A percentile compares a stretch with the other conserved stretches of the same genome.
These are phyloP conservation scores for Penicillium sp. DNA, from an alignment of 2,329 filamentous ascomycete genomes.

Conservation along the genomic window DNA sequence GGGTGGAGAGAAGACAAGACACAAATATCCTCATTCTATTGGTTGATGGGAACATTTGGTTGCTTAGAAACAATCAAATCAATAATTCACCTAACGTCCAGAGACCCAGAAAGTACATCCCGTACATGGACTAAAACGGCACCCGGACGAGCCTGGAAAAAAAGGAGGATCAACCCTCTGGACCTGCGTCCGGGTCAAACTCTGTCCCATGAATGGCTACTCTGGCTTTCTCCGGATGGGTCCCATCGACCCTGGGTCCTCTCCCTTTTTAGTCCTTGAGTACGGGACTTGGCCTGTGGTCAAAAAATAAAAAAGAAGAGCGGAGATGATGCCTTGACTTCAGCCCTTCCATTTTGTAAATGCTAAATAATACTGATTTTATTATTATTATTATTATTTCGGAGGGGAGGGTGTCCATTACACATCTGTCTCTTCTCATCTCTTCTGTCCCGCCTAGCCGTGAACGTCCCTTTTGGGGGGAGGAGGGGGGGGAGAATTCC, in stretches of 20 bases:
- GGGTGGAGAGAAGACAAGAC: not conserved
- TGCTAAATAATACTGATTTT: slow-evolving; percentile 22
- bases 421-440: not conserved
- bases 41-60: not conserved
- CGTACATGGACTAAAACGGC: slow-evolving; percentile 36
- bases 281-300: slow-evolving; percentile 30
- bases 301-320: slow-evolving; percentile 12
- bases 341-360: slow-evolving; percentile 31
- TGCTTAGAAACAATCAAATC: slow-evolving; percentile 17
- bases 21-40: not conserved
- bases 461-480: slow-evolving; percentile 17
- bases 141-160: slow-evolving; percentile 37
- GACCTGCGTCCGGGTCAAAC: slow-evolving; percentile 47
- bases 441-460: slow-evolving; percentile 16
- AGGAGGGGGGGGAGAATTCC: not conserved
- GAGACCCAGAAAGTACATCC: too few species aligned
- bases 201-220: slow-evolving; percentile 37
- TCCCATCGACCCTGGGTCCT: slow-evolving; percentile 36
- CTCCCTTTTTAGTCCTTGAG: slow-evolving; percentile 16
- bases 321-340: slow-evolving; percentile 44
- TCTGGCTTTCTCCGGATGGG: slow-evolving; percentile 37
- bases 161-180: slow-evolving; percentile 46
- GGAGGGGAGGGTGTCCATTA: not conserved
- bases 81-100: too few species aligned
- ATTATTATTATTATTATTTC: slow-evolving; percentile 39